Evolutionary conservation across 139 green algal species (phyloP).

Genomic region (Closterium sp.): DNA sequence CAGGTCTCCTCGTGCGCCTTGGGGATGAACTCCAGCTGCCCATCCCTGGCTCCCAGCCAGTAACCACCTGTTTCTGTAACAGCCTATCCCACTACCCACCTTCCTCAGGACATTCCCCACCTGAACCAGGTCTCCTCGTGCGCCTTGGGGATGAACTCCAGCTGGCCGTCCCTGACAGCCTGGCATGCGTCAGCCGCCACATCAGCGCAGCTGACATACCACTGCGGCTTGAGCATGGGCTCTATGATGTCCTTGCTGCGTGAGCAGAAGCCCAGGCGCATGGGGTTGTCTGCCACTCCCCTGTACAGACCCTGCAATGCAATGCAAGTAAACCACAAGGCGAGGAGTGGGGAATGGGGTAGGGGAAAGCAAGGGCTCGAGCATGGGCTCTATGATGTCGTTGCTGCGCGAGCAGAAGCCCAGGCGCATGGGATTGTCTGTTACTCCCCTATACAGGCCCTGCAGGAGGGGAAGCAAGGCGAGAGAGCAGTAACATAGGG

Average conservation of each 20-base stretch:
- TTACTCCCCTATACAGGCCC: too few relatives aligned
- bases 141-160: slow-evolving; percentile 87
- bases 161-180: slow-evolving; percentile 73
- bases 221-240: slow-evolving; percentile 91
- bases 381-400: neutral
- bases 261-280: slow-evolving; percentile 90
- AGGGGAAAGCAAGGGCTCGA: too few relatives aligned
- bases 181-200: slow-evolving; percentile 76
- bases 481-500: neutral
- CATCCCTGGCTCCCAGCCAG: slow-evolving; percentile 73
- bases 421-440: neutral
- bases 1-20: slow-evolving; percentile 82
- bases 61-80: too few relatives aligned
- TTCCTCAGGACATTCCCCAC: neutral
- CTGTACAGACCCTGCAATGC: slow-evolving; percentile 34
- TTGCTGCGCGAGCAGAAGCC: neutral
- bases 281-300: slow-evolving; percentile 77
- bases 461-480: neutral
- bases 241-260: slow-evolving; percentile 97
- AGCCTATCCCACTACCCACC: too few relatives aligned
- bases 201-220: slow-evolving; percentile 79
- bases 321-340: too few relatives aligned
- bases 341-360: too few relatives aligned
- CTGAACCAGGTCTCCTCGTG: slow-evolving; percentile 87
- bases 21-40: slow-evolving; percentile 86